Evolutionary conservation across 192 early-diverging fungal genomes (phyloP), one percentile per base, ranked within the genome.

Genomic region (Globomyces pollinis-pini): DNA sequence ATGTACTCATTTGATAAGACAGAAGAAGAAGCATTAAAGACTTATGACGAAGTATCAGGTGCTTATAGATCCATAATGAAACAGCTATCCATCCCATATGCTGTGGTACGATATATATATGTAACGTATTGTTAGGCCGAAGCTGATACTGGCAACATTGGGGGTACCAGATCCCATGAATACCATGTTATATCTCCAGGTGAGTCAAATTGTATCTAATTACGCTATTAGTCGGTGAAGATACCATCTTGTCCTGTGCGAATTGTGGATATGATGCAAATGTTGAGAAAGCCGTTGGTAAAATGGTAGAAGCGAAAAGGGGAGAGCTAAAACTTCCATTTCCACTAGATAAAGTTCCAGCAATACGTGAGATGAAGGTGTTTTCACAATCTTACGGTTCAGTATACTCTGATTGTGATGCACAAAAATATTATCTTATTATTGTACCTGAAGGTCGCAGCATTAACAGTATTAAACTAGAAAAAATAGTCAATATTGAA

Each of bases 61-160:
- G 90, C 91, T 13, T 96, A 96, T 59, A 71, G 79, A 36, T 71
- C 71, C 42, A 90, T 90, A 18, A 84, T 96, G 63, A 63, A 72
- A 29, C 71, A 80, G 5, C 71, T 96, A n/a, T 89, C 88, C 18
- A 71, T 94, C 13, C 83, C 86, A 18, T 92, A 83, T 69, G 82
- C 74, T 24, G 80, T 83, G 42, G 88, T 88, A 66, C 66, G 67
- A 67, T 28, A 9, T 20, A 9, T 39, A 26, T 36, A 51, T 26
- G 2, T 20, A n/a, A n/a, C n/a, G n/a, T n/a, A n/a, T n/a, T 58
- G 23, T 8, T 7, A 84, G 78, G 90, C 90, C 2, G 86, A 90
- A 28, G 93, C 93, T 4, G 93, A 96, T 64, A 86, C 87, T 36
- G 93, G 93, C 24, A 90, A 86, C 50, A 96, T 96, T 67, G 91